Percentiles rank a stretch among this genome's conserved stretches.
These are phyloP conservation scores for Remersonia thermophila DNA, from an alignment of 2,329 filamentous ascomycete genomes.

Conservation along the genomic window DNA sequence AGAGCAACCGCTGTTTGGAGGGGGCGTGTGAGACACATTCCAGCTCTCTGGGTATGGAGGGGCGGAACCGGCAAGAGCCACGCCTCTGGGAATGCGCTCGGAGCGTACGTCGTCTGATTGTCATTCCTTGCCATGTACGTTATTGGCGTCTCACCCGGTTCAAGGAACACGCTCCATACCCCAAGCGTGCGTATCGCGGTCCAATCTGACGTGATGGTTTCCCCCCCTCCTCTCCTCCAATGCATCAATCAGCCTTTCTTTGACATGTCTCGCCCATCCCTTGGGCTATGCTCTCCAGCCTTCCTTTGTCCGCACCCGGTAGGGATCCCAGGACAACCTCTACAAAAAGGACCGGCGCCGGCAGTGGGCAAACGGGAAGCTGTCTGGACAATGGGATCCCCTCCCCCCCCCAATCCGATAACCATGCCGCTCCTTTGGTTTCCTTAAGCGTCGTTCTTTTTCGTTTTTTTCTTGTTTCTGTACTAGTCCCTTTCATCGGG, in stretches of 20 bases:
- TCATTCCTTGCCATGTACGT: too few species aligned
- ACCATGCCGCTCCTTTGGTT: slow-evolving; percentile 16
- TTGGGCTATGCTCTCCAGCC: slow-evolving; percentile 5
- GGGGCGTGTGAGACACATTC: slow-evolving; percentile 10
- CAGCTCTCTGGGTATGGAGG: slow-evolving; percentile 1
- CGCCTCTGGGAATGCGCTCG: slow-evolving; percentile 3
- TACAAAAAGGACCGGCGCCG: slow-evolving; percentile 6
- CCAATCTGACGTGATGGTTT: too few species aligned
- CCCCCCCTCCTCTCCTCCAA: too few species aligned
- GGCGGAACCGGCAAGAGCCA: background rate
- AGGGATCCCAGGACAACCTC: too few species aligned
- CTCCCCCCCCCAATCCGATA: background rate
- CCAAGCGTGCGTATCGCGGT: too few species aligned
- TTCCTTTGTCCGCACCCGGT: slow-evolving; percentile 11
- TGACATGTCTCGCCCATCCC: slow-evolving; percentile 9
- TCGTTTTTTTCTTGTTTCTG: slow-evolving; percentile 5
- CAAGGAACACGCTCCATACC: too few species aligned
- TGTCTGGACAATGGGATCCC: slow-evolving; percentile 7
- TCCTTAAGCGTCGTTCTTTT: slow-evolving; percentile 8
- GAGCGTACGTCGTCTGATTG: too few species aligned
- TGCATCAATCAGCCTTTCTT: slow-evolving; percentile 13
- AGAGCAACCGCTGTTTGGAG: too few species aligned
- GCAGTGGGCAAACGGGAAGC: slow-evolving; percentile 1
- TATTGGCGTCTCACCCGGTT: too few species aligned
- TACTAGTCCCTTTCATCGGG: slow-evolving; percentile 2